Conservation (phyloP, 495 filamentous ascomycete genomes). For the Niebla homalea region DNA sequence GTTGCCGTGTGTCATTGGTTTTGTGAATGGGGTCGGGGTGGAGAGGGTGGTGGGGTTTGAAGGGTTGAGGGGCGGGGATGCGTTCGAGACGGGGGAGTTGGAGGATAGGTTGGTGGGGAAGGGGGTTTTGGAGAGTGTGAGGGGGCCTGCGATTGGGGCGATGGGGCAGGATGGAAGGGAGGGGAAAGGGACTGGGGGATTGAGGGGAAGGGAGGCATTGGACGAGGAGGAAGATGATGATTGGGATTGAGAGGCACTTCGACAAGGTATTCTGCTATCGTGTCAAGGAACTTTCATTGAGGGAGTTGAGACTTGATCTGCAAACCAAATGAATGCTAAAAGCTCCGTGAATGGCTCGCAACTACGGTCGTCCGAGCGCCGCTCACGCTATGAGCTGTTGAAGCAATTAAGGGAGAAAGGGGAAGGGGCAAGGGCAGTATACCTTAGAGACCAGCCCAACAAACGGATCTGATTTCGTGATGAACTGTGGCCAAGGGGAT, state of each 20-base stretch:
- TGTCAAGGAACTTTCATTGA: no score
- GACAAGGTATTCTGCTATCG: background rate
- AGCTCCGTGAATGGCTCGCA: no score
- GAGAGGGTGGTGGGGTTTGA: constrained; percentile 68
- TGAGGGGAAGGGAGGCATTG: constrained; percentile 37
- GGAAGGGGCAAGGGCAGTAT: no score
- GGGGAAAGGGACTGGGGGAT: constrained; percentile 23
- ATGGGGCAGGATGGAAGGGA: constrained; percentile 18
- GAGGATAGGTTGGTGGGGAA: constrained; percentile 48
- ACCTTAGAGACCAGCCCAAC: no score
- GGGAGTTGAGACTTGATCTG: no score
- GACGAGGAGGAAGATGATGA: constrained; percentile 44
- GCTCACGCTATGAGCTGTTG: no score
- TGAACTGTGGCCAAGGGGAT: no score
- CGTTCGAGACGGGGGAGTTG: constrained; percentile 47
- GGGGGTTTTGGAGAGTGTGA: constrained; percentile 41
- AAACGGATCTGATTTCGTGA: no score
- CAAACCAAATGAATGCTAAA: no score
- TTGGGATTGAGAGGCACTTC: constrained; percentile 46
- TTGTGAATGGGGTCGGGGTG: constrained; percentile 51
- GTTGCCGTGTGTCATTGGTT: constrained; percentile 63
- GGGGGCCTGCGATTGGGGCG: constrained; percentile 32
- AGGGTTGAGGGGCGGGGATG: constrained; percentile 47
- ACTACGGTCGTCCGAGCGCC: no score
- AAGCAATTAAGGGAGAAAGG: no score